phyloP scores from a whole-genome alignment of 768 basidiomycete species.

The Amanita pallidorosea region DNA sequence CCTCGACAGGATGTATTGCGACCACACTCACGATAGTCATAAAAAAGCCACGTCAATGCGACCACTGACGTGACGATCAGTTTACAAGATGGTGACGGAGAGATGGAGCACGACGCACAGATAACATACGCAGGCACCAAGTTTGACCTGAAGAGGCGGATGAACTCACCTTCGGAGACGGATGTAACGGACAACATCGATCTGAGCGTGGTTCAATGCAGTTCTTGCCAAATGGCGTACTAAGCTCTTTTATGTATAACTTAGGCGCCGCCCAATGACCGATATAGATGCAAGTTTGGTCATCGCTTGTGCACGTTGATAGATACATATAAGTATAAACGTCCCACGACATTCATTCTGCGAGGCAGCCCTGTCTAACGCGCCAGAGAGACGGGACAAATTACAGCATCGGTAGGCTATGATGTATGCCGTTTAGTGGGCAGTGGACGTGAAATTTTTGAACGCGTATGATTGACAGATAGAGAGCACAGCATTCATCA shows the following conservation, averaged over 20 bases:
- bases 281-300: too few relatives aligned
- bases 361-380: too few relatives aligned
- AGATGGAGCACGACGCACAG: background rate
- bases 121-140: conserved; percentile 1
- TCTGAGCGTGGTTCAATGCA: background rate
- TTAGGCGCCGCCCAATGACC: too few relatives aligned
- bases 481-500: too few relatives aligned
- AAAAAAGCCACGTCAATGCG: background rate
- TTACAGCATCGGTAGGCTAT: too few relatives aligned
- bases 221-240: background rate
- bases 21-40: conserved; percentile 1
- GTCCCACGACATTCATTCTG: too few relatives aligned
- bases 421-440: too few relatives aligned
- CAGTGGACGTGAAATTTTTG: too few relatives aligned
- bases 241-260: background rate
- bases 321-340: too few relatives aligned
- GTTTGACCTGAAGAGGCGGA: background rate
- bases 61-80: background rate
- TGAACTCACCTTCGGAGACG: background rate
- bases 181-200: background rate
- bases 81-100: background rate
- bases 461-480: too few relatives aligned
- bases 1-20: background rate
- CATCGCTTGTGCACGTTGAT: too few relatives aligned
- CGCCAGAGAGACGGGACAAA: too few relatives aligned